These are phyloP conservation scores for Sugiyamaella xylanicola DNA, from an alignment of 1,139 yeast genomes.

Conservation along the genomic window DNA sequence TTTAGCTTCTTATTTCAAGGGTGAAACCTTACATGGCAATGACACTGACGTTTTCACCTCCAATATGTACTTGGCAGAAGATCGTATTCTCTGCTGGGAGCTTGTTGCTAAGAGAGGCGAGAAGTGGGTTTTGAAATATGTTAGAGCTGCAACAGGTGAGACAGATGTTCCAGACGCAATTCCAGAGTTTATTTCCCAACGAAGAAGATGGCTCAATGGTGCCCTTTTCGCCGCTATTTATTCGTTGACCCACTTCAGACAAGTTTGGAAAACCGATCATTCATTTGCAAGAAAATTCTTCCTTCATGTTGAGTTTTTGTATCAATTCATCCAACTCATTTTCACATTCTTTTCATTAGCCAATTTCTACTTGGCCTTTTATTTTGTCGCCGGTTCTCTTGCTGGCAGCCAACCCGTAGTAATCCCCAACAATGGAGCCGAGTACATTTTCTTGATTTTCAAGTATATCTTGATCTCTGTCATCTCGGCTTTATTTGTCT, in stretches of 20 bases:
- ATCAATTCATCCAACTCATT: conserved; percentile 72
- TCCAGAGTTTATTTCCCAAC: conserved; percentile 89
- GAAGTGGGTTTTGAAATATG: conserved; percentile 91
- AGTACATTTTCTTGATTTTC: conserved; percentile 73
- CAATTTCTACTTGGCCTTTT: conserved; percentile 87
- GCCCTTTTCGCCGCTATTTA: conserved; percentile 95
- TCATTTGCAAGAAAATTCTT: conserved; percentile 72
- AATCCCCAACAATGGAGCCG: conserved; percentile 65
- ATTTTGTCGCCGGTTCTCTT: conserved; percentile 88
- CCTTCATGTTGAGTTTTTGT: conserved; percentile 78
- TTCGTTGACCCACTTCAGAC: conserved; percentile 74
- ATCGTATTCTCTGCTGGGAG: conserved; percentile 96
- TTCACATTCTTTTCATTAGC: conserved; percentile 91
- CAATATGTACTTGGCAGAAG: conserved; percentile 97
- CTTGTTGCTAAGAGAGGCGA: conserved; percentile 84
- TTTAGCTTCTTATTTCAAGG: conserved; percentile 81
- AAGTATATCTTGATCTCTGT: conserved; percentile 81
- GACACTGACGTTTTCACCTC: conserved; percentile 85
- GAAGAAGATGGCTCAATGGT: conserved; percentile 98
- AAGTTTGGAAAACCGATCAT: conserved; percentile 87
- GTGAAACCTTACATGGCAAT: conserved; percentile 67
- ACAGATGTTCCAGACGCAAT: conserved; percentile 95
- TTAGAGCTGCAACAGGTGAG: conserved; percentile 91
- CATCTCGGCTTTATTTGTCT: conserved; percentile 79
- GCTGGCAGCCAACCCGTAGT: conserved; percentile 49